Percentiles rank a stretch among this genome's conserved stretches.
Conservation (phyloP, 2,329 filamentous ascomycete species). For the Diaporthe sp. region DNA sequence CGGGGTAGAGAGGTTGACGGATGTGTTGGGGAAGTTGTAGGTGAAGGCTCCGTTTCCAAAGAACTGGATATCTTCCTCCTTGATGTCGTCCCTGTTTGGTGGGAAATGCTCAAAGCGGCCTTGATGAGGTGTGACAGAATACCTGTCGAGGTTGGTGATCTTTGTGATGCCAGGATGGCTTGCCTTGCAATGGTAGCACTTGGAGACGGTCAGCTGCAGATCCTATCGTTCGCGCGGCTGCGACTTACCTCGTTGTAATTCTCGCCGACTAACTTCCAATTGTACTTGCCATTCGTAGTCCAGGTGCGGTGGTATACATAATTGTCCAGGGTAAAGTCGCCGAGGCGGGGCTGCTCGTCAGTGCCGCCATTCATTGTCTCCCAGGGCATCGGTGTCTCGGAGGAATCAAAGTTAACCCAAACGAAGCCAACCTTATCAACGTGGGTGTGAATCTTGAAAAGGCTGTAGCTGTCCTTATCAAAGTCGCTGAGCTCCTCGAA, state of each 20-base stretch:
- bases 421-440: not conserved
- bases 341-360: not conserved
- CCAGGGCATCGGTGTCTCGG: not conserved
- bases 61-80: not conserved
- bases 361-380: not conserved
- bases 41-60: not conserved
- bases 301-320: not conserved
- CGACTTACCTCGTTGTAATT: not conserved
- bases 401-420: not conserved
- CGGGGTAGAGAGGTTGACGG: not conserved
- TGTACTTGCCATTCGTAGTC: not conserved
- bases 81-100: not conserved
- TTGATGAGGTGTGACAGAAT: not conserved
- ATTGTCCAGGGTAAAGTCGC: not conserved
- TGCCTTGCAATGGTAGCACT: conserved; percentile 4
- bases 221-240: not conserved
- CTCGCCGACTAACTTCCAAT: not conserved
- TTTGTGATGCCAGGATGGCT: not conserved
- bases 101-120: not conserved
- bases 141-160: not conserved
- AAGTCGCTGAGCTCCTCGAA: not conserved
- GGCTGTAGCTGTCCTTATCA: not conserved
- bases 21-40: conserved; percentile 3
- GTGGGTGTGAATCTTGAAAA: not conserved
- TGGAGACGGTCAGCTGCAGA: not conserved